Evolutionary conservation across 2,329 filamentous ascomycete genomes (phyloP), one percentile per base, ranked within the genome.

Genomic region (Helotiales sp.): DNA sequence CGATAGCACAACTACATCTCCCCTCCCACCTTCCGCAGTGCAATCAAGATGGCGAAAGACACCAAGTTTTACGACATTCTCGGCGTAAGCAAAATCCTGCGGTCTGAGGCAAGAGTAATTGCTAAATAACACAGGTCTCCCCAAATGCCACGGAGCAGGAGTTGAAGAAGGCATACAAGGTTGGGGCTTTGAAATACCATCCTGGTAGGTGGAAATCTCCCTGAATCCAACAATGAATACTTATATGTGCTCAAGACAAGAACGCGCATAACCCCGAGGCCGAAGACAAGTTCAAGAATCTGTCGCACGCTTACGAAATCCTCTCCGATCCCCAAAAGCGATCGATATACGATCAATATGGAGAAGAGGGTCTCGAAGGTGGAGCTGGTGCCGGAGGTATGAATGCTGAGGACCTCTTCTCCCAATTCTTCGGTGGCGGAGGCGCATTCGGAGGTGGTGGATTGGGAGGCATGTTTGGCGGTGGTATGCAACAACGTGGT

Each of bases 201-300:
- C 91, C 91, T 72, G 89, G 88, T 91, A 83, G 65, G 84, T 74
- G 58, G 69, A 56, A 29, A 56, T 12, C n/a, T 36, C 36, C 48
- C 36, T 36, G 27, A 50, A 49, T 33, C 36, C 4, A 25, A 31
- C 25, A 6, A 48, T n/a, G 48, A 17, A 31, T 17, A 52, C 53
- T 70, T 58, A 67, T 44, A 17, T 15, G 24, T 9, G 8, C 15
- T 55, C 34, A 67, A 96, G 93, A 99, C 77, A 99, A 99, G 84
- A 99, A 99, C 77, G 86, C 88, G 64, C 86, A 95, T 80, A 96
- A 96, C 80, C 92, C 93, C 38, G 89, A 87, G 25, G 93, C 95
- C 52, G 92, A 93, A 68, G 92, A 96, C 61, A 99, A 97, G 77
- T 99, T 99, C 87, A 98, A 99, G 81, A 93, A 97, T 70, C 83